These are phyloP conservation scores for Colletotrichum sp. DNA, from an alignment of 2,329 filamentous ascomycete genomes.

Conservation along the genomic window DNA sequence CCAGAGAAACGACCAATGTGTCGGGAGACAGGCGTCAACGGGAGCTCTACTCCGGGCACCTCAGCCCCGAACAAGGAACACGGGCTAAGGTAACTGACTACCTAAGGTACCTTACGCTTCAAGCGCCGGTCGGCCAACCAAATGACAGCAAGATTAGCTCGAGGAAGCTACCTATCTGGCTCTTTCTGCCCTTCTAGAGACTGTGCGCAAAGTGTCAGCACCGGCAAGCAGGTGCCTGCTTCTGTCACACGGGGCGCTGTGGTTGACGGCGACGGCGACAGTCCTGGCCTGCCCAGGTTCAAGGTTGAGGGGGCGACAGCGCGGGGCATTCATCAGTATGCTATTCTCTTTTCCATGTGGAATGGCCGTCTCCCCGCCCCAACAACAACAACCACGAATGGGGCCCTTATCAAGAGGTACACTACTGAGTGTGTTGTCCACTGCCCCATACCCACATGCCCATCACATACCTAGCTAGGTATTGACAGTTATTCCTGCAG, in stretches of 20 bases:
- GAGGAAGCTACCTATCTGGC: not conserved
- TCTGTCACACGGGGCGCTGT: not conserved
- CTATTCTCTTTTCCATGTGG: conserved; percentile 19
- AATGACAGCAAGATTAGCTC: not conserved
- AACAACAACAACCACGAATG: not conserved
- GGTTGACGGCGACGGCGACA: not conserved
- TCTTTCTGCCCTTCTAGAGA: not conserved
- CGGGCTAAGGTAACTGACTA: not conserved
- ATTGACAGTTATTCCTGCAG: not conserved
- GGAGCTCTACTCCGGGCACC: conserved; percentile 8
- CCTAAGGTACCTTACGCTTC: not conserved
- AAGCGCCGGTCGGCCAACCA: not conserved
- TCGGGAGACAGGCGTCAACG: not conserved
- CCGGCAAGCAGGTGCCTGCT: not conserved
- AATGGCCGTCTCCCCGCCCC: not conserved
- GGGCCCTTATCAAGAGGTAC: not conserved
- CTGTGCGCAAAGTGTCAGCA: not conserved
- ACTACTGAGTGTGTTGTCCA: not conserved
- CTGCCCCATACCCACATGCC: not conserved
- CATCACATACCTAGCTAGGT: not conserved
- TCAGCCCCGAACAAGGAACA: not conserved
- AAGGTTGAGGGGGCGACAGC: conserved; percentile 16
- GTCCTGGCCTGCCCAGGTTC: not conserved
- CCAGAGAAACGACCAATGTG: not conserved
- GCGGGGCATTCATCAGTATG: conserved; percentile 18